A percentile compares a stretch with the other conserved stretches of the same genome.
phyloP scores from a whole-genome alignment of 805 yeast genomes.

The Candida andamanensis region DNA sequence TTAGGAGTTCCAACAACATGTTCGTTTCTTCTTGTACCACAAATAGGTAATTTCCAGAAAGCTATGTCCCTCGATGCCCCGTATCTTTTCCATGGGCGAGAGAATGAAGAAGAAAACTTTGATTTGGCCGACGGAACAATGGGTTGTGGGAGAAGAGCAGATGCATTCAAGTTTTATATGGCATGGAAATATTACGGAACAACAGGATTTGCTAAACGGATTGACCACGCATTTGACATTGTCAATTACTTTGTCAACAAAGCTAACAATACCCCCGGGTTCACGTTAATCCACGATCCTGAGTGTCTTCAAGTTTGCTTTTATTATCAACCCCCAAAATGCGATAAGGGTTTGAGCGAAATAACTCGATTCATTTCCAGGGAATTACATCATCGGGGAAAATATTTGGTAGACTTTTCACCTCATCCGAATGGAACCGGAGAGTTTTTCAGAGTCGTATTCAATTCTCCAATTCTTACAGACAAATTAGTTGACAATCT shows the following conservation, averaged over 20 bases:
- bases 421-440: slow-evolving; percentile 63
- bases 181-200: slow-evolving; percentile 80
- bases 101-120: slow-evolving; percentile 49
- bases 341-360: slow-evolving; percentile 39
- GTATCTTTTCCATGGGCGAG: slow-evolving; percentile 64
- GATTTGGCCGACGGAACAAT: slow-evolving; percentile 87
- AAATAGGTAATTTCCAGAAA: slow-evolving; percentile 56
- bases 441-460: slow-evolving; percentile 80
- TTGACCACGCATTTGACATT: slow-evolving; percentile 68
- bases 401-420: slow-evolving; percentile 72
- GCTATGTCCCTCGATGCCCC: slow-evolving; percentile 79
- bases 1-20: slow-evolving; percentile 80
- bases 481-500: slow-evolving; percentile 32
- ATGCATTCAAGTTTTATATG: slow-evolving; percentile 70
- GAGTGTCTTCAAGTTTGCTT: slow-evolving; percentile 84
- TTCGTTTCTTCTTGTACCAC: slow-evolving; percentile 70
- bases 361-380: slow-evolving; percentile 60
- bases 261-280: slow-evolving; percentile 36
- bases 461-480: slow-evolving; percentile 60
- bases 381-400: slow-evolving; percentile 55
- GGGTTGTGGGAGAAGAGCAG: slow-evolving; percentile 89
- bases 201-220: slow-evolving; percentile 56
- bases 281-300: slow-evolving; percentile 57
- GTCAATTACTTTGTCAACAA: slow-evolving; percentile 55
- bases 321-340: slow-evolving; percentile 51